Evolutionary conservation across 176 grass and related monocot genomes (phyloP).

Genomic region (Pharus latifolius): DNA sequence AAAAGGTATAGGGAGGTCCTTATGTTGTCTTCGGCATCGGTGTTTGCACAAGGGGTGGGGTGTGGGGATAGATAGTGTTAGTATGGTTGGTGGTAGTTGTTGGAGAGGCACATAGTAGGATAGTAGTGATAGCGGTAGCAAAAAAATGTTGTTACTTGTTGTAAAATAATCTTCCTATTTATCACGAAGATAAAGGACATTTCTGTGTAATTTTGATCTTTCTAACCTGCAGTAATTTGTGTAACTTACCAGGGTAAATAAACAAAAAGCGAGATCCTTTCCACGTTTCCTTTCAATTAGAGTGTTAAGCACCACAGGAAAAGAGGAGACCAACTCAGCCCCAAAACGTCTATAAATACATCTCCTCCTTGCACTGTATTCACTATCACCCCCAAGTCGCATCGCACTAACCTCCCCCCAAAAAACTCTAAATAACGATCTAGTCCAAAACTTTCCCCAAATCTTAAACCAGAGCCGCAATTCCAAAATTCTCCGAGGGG

Average conservation of each 20-base stretch:
- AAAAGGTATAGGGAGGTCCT: too few species aligned
- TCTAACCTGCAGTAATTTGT: not conserved
- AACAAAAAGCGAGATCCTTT: not conserved
- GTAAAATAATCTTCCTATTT: too few species aligned
- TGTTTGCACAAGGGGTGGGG: too few species aligned
- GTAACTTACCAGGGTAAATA: not conserved
- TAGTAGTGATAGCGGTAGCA: too few species aligned
- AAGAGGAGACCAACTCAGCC: not conserved
- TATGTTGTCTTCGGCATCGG: too few species aligned
- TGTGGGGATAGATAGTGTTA: too few species aligned
- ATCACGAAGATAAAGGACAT: too few species aligned
- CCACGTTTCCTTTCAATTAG: too few species aligned
- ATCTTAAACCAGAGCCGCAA: not conserved
- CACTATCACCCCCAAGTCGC: not conserved
- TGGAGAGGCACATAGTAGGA: too few species aligned
- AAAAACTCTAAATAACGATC: slow-evolving; percentile 6
- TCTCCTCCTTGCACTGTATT: not conserved
- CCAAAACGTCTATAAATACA: slow-evolving; percentile 24
- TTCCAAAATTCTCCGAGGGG: not conserved
- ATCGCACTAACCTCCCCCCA: not conserved
- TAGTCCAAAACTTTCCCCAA: not conserved
- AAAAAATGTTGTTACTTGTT: too few species aligned
- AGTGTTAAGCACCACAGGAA: not conserved
- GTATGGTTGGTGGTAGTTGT: too few species aligned
- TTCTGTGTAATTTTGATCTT: too few species aligned